Conservation (phyloP, 2,329 filamentous ascomycete species). For the Volutella citrinella region DNA sequence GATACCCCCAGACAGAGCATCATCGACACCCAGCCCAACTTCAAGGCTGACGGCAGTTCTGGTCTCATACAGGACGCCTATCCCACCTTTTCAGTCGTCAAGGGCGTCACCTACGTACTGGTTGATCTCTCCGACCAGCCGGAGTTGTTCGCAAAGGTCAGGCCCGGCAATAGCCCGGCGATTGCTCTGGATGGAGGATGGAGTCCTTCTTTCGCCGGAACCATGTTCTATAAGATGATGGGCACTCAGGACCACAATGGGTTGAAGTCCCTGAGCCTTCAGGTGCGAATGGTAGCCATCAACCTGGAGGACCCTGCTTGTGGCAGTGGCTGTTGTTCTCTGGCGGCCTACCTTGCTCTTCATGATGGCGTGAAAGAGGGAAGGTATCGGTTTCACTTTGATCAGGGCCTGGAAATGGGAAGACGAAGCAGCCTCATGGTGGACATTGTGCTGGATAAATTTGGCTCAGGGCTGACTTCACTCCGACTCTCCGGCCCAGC, state of each 20-base stretch:
- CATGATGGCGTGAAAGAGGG: constrained; percentile 3
- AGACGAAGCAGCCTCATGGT: constrained; percentile 8
- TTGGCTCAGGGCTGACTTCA: too few relatives aligned
- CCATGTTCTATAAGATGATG: constrained; percentile 9
- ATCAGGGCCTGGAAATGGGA: constrained; percentile 11
- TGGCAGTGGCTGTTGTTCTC: constrained; percentile 7
- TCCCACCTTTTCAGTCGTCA: constrained; percentile 4
- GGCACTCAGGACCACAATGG: neutral
- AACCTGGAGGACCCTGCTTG: constrained; percentile 11
- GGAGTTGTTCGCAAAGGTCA: too few relatives aligned
- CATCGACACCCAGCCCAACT: constrained; percentile 3
- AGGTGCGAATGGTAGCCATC: constrained; percentile 14
- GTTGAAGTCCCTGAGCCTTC: constrained; percentile 3
- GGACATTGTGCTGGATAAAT: constrained; percentile 6
- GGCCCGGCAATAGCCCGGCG: too few relatives aligned
- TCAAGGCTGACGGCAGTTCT: neutral
- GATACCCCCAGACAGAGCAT: neutral
- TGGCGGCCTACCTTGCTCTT: constrained; percentile 10
- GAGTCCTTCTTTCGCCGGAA: constrained; percentile 7
- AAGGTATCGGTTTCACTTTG: constrained; percentile 6
- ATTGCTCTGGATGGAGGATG: constrained; percentile 10
- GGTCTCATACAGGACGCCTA: neutral
- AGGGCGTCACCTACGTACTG: constrained; percentile 6
- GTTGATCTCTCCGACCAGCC: too few relatives aligned
- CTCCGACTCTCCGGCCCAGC: too few relatives aligned